phyloP scores from a whole-genome alignment of 495 filamentous ascomycete species.

The Emericellopsis terricola region DNA sequence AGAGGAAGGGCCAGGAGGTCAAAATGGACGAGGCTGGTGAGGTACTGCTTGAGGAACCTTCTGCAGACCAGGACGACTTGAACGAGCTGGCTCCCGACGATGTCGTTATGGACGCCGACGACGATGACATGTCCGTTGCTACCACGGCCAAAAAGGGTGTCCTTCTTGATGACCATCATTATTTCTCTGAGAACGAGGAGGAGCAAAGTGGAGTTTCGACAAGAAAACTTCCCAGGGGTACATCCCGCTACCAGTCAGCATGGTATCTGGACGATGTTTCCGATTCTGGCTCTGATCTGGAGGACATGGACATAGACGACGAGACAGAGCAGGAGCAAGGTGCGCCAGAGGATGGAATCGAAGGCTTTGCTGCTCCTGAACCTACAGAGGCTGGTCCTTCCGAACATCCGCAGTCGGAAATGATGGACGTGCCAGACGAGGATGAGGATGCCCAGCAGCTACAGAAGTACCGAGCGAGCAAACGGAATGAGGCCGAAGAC shows the following conservation, averaged over 20 bases:
- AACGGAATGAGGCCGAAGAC: constrained; percentile 62
- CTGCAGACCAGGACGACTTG: constrained; percentile 63
- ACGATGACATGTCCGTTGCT: constrained; percentile 31
- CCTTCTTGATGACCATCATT: constrained; percentile 89
- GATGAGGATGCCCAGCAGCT: constrained; percentile 72
- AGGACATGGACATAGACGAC: constrained; percentile 59
- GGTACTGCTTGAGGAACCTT: constrained; percentile 46
- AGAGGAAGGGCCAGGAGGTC: constrained; percentile 46
- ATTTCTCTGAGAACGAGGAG: constrained; percentile 83
- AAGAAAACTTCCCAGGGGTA: constrained; percentile 73
- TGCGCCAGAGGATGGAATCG: constrained; percentile 61
- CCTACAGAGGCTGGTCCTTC: constrained; percentile 65
- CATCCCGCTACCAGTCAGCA: constrained; percentile 81
- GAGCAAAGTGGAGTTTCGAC: constrained; percentile 24
- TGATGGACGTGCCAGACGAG: constrained; percentile 66
- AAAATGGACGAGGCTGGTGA: constrained; percentile 33
- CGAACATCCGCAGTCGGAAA: constrained; percentile 78
- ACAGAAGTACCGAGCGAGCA: constrained; percentile 57
- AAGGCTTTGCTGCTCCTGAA: constrained; percentile 47
- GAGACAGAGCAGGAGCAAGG: constrained; percentile 19
- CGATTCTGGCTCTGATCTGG: constrained; percentile 70
- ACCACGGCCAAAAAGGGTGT: constrained; percentile 48
- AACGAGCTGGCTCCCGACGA: constrained; percentile 67
- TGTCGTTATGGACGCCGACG: constrained; percentile 52
- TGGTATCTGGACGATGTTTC: constrained; percentile 78